phyloP scores from a whole-genome alignment of 306 rosid species.

The Astragalus glycyphyllos region DNA sequence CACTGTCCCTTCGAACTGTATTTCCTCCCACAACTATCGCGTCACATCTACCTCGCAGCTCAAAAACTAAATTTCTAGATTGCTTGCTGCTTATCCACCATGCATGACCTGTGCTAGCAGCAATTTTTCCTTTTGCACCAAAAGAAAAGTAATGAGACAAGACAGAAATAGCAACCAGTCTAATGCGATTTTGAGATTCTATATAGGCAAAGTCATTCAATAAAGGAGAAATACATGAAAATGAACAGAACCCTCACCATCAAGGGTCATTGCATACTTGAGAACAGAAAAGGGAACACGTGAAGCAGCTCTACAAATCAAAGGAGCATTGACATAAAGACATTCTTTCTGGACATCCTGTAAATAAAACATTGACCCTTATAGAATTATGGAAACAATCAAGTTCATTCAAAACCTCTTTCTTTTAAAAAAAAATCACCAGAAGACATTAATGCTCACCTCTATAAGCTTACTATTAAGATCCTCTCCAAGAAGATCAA shows the following conservation, averaged over 20 bases:
- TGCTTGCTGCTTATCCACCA: slow-evolving; percentile 84
- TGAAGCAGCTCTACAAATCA: slow-evolving; percentile 85
- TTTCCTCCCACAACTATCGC: slow-evolving; percentile 93
- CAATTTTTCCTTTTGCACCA: slow-evolving; percentile 76
- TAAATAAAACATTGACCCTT: background rate
- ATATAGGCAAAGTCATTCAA: background rate
- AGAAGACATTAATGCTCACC: slow-evolving; percentile 48
- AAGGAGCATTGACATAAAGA: slow-evolving; percentile 84
- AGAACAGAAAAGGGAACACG: slow-evolving; percentile 87
- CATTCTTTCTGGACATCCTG: slow-evolving; percentile 88
- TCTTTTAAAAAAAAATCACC: background rate
- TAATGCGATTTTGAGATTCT: slow-evolving; percentile 7
- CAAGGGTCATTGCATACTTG: slow-evolving; percentile 97
- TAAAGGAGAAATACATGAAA: background rate
- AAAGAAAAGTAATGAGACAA: slow-evolving; percentile 30
- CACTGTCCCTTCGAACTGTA: slow-evolving; percentile 83
- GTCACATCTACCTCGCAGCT: slow-evolving; percentile 91
- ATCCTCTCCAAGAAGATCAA: slow-evolving; percentile 90
- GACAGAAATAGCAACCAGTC: background rate
- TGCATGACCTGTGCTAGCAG: slow-evolving; percentile 83
- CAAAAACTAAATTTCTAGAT: slow-evolving; percentile 76
- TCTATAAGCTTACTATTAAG: slow-evolving; percentile 64
- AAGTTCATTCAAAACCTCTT: background rate
- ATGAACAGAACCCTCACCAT: slow-evolving; percentile 65
- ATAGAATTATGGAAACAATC: background rate